Evolutionary conservation across 768 basidiomycete genomes (phyloP).

Genomic region (Pisolithus microcarpus): DNA sequence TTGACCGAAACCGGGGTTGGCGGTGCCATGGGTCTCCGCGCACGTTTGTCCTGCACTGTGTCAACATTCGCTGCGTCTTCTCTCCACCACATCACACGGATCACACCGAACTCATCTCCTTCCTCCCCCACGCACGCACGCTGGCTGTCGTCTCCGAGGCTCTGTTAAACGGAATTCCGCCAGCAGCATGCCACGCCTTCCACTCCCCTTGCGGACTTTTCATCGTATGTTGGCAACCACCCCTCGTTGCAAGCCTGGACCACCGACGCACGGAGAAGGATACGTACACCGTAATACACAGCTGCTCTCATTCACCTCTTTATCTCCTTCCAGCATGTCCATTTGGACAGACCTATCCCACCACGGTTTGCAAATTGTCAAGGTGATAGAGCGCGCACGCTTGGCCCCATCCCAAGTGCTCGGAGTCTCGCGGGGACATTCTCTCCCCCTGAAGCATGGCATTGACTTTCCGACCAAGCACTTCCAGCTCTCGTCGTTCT

Average conservation of each 20-base stretch:
- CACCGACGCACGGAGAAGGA: background rate
- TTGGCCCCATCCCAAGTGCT: background rate
- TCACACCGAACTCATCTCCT: background rate
- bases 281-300: background rate
- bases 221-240: no score
- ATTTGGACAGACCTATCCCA: background rate
- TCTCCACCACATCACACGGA: background rate
- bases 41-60: constrained; percentile 26
- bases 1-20: constrained; percentile 16
- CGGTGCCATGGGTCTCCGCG: constrained; percentile 31
- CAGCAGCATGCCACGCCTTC: constrained; percentile 12
- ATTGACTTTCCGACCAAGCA: background rate
- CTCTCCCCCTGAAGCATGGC: background rate
- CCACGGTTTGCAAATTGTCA: constrained; percentile 7
- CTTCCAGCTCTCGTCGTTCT: background rate
- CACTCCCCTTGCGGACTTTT: background rate
- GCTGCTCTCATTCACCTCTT: background rate
- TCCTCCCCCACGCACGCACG: constrained; percentile 1
- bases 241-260: background rate
- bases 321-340: background rate
- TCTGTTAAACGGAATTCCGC: background rate
- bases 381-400: background rate
- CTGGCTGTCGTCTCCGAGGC: background rate
- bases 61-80: constrained; percentile 1
- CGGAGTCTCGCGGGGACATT: background rate